Evolutionary conservation across 2,329 filamentous ascomycete species (phyloP).

Genomic region (Plectosphaerella plurivora): DNA sequence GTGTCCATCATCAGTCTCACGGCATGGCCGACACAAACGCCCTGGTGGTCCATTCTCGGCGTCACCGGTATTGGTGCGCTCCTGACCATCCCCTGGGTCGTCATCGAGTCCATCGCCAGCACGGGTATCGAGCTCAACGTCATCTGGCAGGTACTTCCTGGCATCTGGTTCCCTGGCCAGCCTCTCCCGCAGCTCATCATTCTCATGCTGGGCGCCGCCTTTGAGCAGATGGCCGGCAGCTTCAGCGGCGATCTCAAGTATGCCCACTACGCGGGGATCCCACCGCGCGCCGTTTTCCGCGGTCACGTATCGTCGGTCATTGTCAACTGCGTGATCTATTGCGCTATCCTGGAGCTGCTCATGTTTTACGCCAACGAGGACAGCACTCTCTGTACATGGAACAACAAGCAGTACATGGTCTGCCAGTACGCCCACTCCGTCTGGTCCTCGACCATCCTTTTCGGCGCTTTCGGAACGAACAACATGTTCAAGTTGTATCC

Average conservation of each 20-base stretch:
- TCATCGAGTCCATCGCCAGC: slow-evolving; percentile 43
- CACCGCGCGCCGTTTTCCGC: slow-evolving; percentile 26
- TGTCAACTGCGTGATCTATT: slow-evolving; percentile 31
- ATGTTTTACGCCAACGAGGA: slow-evolving; percentile 21
- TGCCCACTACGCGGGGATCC: slow-evolving; percentile 26
- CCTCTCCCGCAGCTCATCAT: slow-evolving; percentile 18
- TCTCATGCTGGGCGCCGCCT: slow-evolving; percentile 19
- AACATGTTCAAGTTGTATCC: slow-evolving; percentile 37
- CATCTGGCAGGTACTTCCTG: slow-evolving; percentile 41
- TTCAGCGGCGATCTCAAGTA: slow-evolving; percentile 27
- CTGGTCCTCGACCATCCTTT: slow-evolving; percentile 25
- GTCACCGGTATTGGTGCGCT: slow-evolving; percentile 30
- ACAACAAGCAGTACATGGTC: slow-evolving; percentile 20
- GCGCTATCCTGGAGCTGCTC: slow-evolving; percentile 33
- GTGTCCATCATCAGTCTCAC: slow-evolving; percentile 25
- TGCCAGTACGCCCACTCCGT: slow-evolving; percentile 24
- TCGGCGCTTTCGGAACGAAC: slow-evolving; percentile 20
- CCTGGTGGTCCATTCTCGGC: slow-evolving; percentile 23
- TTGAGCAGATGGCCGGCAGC: slow-evolving; percentile 26
- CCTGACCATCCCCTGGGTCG: slow-evolving; percentile 38
- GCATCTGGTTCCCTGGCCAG: slow-evolving; percentile 17
- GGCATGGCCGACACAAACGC: slow-evolving; percentile 21
- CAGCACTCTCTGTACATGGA: slow-evolving; percentile 27
- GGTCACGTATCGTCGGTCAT: slow-evolving; percentile 41
- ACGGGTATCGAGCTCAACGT: slow-evolving; percentile 45